Evolutionary conservation across 805 yeast genomes (phyloP).

Genomic region (Candida takata): DNA sequence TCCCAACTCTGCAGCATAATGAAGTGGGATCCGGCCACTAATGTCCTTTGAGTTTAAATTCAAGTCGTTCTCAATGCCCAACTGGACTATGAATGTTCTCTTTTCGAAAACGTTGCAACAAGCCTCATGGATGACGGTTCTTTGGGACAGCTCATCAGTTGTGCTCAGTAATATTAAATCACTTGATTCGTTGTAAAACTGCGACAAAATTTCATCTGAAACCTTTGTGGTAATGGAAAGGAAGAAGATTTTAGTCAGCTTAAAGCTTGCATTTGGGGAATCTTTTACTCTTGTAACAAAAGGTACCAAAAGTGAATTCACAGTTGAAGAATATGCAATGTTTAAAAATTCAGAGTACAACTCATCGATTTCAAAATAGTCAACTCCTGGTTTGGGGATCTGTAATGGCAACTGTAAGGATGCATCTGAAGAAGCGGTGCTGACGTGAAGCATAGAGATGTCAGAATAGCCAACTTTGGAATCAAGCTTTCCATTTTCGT

Average conservation of each 20-base stretch:
- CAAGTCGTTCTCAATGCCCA: conserved; percentile 20
- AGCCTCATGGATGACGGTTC: conserved; percentile 72
- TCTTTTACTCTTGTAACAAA: conserved; percentile 37
- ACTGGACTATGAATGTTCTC: conserved; percentile 19
- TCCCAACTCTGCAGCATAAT: conserved; percentile 70
- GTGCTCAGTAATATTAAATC: conserved; percentile 51
- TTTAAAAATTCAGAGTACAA: conserved; percentile 63
- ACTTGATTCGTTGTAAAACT: conserved; percentile 34
- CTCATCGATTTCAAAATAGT: conserved; percentile 54
- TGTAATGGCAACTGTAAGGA: background rate
- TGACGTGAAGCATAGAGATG: conserved; percentile 18
- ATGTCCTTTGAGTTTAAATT: conserved; percentile 43
- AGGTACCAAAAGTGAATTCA: conserved; percentile 33
- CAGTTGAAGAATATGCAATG: conserved; percentile 34
- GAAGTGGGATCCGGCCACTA: conserved; percentile 77
- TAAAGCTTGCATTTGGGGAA: conserved; percentile 33
- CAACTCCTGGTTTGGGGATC: conserved; percentile 5
- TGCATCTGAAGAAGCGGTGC: background rate
- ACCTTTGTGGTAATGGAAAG: conserved; percentile 60
- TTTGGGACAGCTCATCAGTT: conserved; percentile 65
- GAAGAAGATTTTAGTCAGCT: conserved; percentile 65
- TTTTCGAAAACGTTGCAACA: conserved; percentile 19
- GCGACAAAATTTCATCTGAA: conserved; percentile 43
- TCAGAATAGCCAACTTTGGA: conserved; percentile 13
- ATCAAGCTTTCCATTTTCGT: conserved; percentile 13